phyloP scores from a whole-genome alignment of 768 basidiomycete genomes.

The Baorangia bicolor region DNA sequence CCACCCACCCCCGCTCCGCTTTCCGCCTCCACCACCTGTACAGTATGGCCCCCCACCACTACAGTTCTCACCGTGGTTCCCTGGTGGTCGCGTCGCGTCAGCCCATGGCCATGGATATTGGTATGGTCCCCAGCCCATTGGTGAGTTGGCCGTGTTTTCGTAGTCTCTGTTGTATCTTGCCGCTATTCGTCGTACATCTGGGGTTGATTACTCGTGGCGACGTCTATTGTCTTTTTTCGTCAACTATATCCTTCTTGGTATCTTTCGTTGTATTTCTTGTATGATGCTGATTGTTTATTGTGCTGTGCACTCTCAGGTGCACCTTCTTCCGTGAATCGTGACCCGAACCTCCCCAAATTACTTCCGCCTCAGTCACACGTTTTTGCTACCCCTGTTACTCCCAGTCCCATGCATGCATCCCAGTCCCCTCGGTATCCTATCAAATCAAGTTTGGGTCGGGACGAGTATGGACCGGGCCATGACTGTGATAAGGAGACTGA shows the following conservation, averaged over 20 bases:
- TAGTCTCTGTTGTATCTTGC: neutral
- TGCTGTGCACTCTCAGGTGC: conserved; percentile 13
- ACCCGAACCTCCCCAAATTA: conserved; percentile 6
- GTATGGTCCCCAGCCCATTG: conserved; percentile 17
- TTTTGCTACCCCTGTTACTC: neutral
- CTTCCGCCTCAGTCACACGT: conserved; percentile 3
- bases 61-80: conserved; percentile 18
- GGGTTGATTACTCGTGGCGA: conserved; percentile 1
- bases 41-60: conserved; percentile 14
- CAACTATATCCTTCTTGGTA: neutral
- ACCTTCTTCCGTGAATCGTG: conserved; percentile 10
- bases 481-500: conserved; percentile 22
- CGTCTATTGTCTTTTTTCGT: neutral
- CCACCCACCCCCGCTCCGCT: conserved; percentile 8
- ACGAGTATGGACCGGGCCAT: conserved; percentile 2
- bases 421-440: conserved; percentile 1
- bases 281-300: conserved; percentile 9
- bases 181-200: neutral
- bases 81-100: conserved; percentile 5
- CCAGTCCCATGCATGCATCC: neutral
- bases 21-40: conserved; percentile 10
- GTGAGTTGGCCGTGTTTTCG: conserved; percentile 18
- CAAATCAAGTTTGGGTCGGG: conserved; percentile 3
- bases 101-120: conserved; percentile 22
- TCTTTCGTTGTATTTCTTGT: neutral